Conservation (phyloP, 2,329 filamentous ascomycete genomes). For the Knoxdaviesia proteae region DNA sequence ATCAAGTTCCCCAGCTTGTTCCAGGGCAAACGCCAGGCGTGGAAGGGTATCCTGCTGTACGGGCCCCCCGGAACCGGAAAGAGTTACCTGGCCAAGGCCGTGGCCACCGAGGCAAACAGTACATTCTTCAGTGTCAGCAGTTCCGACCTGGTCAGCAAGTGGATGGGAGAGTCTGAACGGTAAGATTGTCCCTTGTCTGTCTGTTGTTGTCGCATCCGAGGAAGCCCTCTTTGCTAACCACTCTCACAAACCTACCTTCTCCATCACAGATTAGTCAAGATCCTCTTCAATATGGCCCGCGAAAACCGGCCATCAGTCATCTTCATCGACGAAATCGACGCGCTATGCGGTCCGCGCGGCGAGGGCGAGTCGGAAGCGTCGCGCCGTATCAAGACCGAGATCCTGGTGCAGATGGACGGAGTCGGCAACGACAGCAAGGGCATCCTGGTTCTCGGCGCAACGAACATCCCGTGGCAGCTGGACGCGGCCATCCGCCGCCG, state of each 20-base stretch:
- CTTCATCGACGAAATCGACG: constrained; percentile 96
- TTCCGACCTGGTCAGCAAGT: constrained; percentile 93
- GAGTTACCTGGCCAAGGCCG: constrained; percentile 90
- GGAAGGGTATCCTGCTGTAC: constrained; percentile 94
- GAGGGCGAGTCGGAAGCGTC: constrained; percentile 97
- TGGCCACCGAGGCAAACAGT: constrained; percentile 94
- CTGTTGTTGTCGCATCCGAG: constrained; percentile 7
- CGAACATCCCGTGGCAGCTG: constrained; percentile 97
- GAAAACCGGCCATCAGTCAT: constrained; percentile 98
- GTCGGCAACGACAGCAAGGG: constrained; percentile 90
- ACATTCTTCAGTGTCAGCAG: constrained; percentile 98
- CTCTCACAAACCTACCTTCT: neutral
- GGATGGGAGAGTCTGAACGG: constrained; percentile 99
- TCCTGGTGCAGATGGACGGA: constrained; percentile 97
- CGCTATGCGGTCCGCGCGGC: constrained; percentile 73
- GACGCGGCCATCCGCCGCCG: constrained; percentile 88
- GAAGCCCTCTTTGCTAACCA: neutral
- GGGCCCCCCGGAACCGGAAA: constrained; percentile 95
- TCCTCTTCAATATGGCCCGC: constrained; percentile 91
- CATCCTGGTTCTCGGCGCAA: constrained; percentile 84
- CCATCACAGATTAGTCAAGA: constrained; percentile 59
- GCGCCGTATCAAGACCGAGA: constrained; percentile 91
- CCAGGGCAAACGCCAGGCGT: constrained; percentile 85
- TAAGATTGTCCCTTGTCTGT: constrained; percentile 15
- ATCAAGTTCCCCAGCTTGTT: constrained; percentile 98